Conservation (phyloP, 108 stramenopile species). For the Tribonema minus region DNA sequence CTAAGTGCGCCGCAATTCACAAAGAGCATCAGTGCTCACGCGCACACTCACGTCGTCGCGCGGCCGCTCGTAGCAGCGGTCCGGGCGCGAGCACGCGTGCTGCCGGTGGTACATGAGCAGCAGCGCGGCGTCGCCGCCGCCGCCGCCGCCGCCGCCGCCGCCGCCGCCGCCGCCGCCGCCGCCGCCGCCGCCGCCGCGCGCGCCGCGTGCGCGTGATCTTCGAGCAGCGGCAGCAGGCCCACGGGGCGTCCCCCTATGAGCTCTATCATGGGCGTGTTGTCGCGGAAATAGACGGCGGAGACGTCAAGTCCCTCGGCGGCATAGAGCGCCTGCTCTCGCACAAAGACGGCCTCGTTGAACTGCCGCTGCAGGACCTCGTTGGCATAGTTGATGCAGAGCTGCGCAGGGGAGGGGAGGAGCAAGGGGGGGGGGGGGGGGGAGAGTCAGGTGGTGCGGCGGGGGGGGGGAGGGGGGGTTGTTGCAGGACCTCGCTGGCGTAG, state of each 20-base stretch:
- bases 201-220: slow-evolving; percentile 57
- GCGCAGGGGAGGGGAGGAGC: no score
- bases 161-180: no score
- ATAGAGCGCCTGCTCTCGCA: slow-evolving; percentile 86
- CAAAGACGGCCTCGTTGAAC: slow-evolving; percentile 95
- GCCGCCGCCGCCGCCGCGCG: no score
- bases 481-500: slow-evolving; percentile 92
- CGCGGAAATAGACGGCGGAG: slow-evolving; percentile 77
- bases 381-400: slow-evolving; percentile 96
- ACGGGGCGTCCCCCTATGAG: slow-evolving; percentile 73
- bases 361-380: slow-evolving; percentile 97
- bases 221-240: slow-evolving; percentile 58
- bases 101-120: slow-evolving; percentile 31
- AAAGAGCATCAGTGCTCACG: no score
- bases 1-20: no score
- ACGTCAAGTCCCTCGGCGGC: slow-evolving; percentile 74
- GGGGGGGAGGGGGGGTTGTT: no score
- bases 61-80: slow-evolving; percentile 57
- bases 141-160: no score
- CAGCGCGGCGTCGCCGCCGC: no score
- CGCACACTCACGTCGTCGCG: slow-evolving; percentile 73
- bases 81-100: slow-evolving; percentile 3
- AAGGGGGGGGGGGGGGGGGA: background rate
- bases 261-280: slow-evolving; percentile 90
- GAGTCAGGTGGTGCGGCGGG: no score